Evolutionary conservation across 106 monocot genomes (phyloP), one percentile per base, ranked within the genome.

Genomic region (Agapanthus africanus): DNA sequence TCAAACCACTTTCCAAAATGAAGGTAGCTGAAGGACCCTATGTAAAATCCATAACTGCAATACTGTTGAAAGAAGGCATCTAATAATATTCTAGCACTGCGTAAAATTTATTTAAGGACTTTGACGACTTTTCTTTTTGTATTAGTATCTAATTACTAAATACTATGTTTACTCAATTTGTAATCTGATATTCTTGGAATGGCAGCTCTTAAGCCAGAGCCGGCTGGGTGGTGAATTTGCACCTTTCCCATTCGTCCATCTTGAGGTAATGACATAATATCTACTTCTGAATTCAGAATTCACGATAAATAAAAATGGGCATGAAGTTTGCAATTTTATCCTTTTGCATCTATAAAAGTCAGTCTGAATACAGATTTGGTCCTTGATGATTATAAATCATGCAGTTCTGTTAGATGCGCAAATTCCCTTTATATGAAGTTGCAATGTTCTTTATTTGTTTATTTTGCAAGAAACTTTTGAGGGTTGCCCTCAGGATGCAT

Each of bases 181-280:
- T 32, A 16, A 31, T 11, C 27, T 60, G 27, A 31, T 60, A 13
- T 34, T 60, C 10, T 13, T 60, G 11, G 6, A 13, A 60, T 60
- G 27, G 37, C 83, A 83, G 83, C 68, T 70, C 7, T 30, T 83
- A 63, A 76, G 72, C 21, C 79, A 83, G 56, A 79, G 40, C 39
- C 63, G 76, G 28, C 44, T 83, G 50, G 47, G 38, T 59, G 79
- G 79, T 57, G 76, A 79, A 54, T 32, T 54, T 65, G 31, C 54
- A 9, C 18, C 47, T 64, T 59, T 75, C 70, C 76, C 83, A 11
- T 79, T 83, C 49, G 73, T 83, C 54, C 35, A 76, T 73, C 39
- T 76, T 16, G 73, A 83, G 83, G 83, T 83, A 76, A 34, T 60
- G 19, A 14, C 4, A 0, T 4, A 28, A 14, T 31, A 10, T 28